phyloP scores from a whole-genome alignment of 2,329 filamentous ascomycete species.

The Pestalotiopsis sp. region DNA sequence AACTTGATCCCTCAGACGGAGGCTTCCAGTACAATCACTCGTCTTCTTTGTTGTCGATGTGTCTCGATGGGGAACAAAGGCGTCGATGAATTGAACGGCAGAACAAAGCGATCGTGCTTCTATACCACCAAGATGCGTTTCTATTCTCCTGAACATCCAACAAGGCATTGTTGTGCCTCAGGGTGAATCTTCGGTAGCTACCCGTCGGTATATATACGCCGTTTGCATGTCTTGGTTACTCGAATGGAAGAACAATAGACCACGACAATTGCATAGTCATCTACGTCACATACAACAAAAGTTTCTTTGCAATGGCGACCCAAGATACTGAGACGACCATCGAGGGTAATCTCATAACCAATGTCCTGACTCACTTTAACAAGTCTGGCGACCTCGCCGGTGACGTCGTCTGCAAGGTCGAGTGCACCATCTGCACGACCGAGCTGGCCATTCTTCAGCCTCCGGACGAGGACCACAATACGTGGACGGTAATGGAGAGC shows the following conservation, averaged over 20 bases:
- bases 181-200: neutral
- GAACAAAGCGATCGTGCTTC: neutral
- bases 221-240: neutral
- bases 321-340: neutral
- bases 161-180: neutral
- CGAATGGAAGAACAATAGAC: neutral
- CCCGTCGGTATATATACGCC: neutral
- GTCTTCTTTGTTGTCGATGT: neutral
- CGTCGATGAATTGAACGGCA: neutral
- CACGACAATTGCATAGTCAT: neutral
- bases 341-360: neutral
- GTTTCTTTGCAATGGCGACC: neutral
- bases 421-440: neutral
- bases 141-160: neutral
- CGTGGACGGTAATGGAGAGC: neutral
- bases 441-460: neutral
- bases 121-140: neutral
- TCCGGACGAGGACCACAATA: neutral
- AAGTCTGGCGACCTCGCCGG: neutral
- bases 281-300: neutral
- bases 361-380: neutral
- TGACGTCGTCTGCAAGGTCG: neutral
- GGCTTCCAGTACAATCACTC: neutral
- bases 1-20: neutral
- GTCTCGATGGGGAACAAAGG: neutral